phyloP scores from a whole-genome alignment of 169 alveolate species.

The Amoebophrya sp. region DNA sequence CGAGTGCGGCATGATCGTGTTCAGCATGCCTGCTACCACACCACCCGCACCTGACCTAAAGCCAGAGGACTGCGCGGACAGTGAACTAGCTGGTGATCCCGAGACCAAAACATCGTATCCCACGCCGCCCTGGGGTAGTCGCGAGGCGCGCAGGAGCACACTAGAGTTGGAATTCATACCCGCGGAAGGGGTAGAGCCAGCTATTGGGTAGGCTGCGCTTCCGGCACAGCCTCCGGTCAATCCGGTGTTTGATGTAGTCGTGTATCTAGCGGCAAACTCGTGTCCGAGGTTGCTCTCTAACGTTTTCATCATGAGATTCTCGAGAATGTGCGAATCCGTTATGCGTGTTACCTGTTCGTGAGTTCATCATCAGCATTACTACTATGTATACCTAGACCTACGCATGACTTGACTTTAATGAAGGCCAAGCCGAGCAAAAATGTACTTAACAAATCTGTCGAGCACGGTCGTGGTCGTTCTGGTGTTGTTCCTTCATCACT shows the following conservation, averaged over 20 bases:
- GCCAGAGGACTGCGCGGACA: background rate
- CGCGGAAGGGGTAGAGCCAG: background rate
- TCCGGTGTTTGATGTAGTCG: background rate
- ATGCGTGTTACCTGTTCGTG: background rate
- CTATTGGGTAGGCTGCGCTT: background rate
- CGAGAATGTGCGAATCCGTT: background rate
- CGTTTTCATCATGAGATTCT: background rate
- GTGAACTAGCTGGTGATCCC: background rate
- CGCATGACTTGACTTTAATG: too few species aligned
- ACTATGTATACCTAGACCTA: too few species aligned
- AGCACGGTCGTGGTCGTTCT: too few species aligned
- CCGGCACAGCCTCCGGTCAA: too few species aligned
- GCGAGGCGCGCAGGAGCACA: too few species aligned
- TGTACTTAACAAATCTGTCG: too few species aligned
- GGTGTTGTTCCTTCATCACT: too few species aligned
- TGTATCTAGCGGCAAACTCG: background rate
- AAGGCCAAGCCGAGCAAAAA: too few species aligned
- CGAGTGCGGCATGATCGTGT: background rate
- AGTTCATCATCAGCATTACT: too few species aligned
- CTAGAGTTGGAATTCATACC: too few species aligned
- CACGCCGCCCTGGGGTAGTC: background rate
- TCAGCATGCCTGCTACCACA: background rate
- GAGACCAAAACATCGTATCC: background rate
- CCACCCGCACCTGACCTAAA: background rate
- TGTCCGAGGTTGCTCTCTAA: background rate